Evolutionary conservation across 2,329 filamentous ascomycete genomes (phyloP).

Genomic region (Trichoderma koningii): DNA sequence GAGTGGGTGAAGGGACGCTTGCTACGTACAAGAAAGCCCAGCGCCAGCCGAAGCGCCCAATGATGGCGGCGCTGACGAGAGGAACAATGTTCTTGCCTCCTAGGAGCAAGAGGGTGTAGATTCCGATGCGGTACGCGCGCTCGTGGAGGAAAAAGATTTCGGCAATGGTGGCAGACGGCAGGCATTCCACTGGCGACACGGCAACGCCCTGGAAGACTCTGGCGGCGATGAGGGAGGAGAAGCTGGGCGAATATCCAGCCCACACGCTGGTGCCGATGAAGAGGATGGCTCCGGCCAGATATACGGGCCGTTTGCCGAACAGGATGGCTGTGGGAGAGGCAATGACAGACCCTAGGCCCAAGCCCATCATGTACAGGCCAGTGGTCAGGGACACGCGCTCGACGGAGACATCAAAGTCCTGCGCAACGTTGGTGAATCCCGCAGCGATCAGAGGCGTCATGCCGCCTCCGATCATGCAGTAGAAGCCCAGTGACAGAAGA

Average conservation of each 20-base stretch:
- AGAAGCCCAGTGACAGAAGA: constrained; percentile 80
- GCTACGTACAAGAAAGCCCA: constrained; percentile 79
- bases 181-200: constrained; percentile 86
- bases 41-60: constrained; percentile 76
- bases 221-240: constrained; percentile 75
- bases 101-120: constrained; percentile 86
- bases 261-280: constrained; percentile 78
- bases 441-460: constrained; percentile 90
- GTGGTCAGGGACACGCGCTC: constrained; percentile 82
- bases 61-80: constrained; percentile 81
- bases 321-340: constrained; percentile 89
- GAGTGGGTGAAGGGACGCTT: too few species aligned
- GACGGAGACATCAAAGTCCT: constrained; percentile 64
- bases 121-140: constrained; percentile 86
- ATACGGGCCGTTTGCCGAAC: constrained; percentile 88
- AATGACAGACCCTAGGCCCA: constrained; percentile 81
- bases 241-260: constrained; percentile 83
- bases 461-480: constrained; percentile 90
- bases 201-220: constrained; percentile 86
- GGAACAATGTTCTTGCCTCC: constrained; percentile 91
- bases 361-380: constrained; percentile 89
- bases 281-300: constrained; percentile 74
- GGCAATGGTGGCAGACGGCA: constrained; percentile 90
- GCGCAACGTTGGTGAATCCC: constrained; percentile 79
- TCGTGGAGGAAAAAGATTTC: constrained; percentile 98